These are phyloP conservation scores for Vitis vinifera DNA, from an alignment of 164 flowering plant genomes.

Conservation along the genomic window DNA sequence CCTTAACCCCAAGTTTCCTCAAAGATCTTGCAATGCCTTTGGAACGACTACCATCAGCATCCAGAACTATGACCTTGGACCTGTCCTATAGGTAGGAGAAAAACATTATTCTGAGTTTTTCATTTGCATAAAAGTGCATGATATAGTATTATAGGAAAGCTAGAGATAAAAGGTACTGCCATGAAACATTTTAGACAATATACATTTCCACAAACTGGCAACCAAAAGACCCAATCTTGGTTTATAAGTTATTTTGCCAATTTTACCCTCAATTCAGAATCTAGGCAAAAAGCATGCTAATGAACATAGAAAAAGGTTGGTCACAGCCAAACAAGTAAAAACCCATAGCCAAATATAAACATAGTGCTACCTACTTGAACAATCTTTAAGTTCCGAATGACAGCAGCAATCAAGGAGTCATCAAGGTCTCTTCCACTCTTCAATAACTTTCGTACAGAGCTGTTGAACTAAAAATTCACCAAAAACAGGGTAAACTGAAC, in stretches of 20 bases:
- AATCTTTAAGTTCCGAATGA: slow-evolving; percentile 77
- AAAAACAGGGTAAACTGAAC: not conserved
- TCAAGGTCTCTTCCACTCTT: slow-evolving; percentile 71
- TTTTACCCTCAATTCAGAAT: not conserved
- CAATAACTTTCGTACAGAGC: slow-evolving; percentile 54
- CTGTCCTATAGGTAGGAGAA: slow-evolving; percentile 67
- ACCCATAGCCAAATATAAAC: not conserved
- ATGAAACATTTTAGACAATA: too few relatives aligned
- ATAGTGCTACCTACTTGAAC: slow-evolving; percentile 55
- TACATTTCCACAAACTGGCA: too few relatives aligned
- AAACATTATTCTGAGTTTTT: slow-evolving; percentile 15
- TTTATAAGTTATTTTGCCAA: too few relatives aligned
- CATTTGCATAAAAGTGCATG: too few relatives aligned
- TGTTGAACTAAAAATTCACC: slow-evolving; percentile 51
- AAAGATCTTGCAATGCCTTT: slow-evolving; percentile 89
- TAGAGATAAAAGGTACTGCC: too few relatives aligned
- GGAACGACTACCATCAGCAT: slow-evolving; percentile 84
- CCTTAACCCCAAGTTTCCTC: slow-evolving; percentile 86
- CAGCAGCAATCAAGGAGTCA: slow-evolving; percentile 60
- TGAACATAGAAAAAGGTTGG: too few relatives aligned
- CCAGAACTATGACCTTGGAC: slow-evolving; percentile 86
- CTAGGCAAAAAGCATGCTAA: too few relatives aligned
- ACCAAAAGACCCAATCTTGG: too few relatives aligned
- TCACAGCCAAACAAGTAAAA: not conserved
- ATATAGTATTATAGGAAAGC: too few relatives aligned